Evolutionary conservation across 139 green algal species (phyloP).

Genomic region (Dunaliella primolecta): DNA sequence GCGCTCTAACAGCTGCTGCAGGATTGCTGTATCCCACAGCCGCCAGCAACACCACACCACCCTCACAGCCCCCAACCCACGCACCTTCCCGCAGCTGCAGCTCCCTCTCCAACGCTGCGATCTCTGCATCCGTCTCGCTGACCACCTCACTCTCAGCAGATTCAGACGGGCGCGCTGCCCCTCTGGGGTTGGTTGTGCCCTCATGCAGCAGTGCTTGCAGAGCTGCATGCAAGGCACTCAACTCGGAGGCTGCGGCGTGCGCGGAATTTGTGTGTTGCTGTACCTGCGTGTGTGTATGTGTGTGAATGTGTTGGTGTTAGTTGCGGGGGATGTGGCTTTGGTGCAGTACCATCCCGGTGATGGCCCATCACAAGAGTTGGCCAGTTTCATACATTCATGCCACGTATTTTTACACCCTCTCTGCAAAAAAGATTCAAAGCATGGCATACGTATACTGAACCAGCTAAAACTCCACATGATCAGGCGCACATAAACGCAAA

Average conservation of each 20-base stretch:
- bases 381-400: too few species aligned
- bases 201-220: background rate
- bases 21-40: background rate
- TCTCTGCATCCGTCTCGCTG: background rate
- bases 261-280: background rate
- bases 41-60: background rate
- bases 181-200: too few species aligned
- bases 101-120: background rate
- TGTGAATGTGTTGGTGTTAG: background rate
- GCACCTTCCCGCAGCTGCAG: background rate
- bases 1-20: background rate
- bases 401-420: too few species aligned
- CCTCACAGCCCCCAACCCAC: background rate
- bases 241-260: background rate
- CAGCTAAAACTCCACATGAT: too few species aligned
- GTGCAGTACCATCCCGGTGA: too few species aligned
- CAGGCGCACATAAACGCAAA: too few species aligned
- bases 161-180: too few species aligned
- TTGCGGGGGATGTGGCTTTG: too few species aligned
- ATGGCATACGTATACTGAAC: too few species aligned
- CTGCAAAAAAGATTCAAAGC: too few species aligned
- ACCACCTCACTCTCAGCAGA: too few species aligned
- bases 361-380: too few species aligned
- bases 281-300: background rate
- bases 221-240: background rate